Evolutionary conservation across 192 early-diverging fungal genomes (phyloP), one percentile per base, ranked within the genome.

Genomic region (Chytriomyces hyalinus): DNA sequence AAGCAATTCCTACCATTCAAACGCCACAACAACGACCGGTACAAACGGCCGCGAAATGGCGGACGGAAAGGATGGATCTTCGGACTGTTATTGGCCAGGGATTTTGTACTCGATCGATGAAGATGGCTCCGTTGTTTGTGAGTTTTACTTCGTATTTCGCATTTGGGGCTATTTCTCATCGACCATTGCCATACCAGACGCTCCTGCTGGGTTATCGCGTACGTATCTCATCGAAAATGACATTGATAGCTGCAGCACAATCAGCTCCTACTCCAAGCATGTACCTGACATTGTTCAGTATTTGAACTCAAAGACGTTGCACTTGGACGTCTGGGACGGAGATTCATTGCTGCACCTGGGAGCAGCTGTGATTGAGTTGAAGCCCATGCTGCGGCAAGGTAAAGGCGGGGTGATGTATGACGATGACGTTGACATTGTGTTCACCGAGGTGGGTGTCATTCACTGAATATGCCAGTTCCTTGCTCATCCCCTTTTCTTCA

Each of bases 291-390:
- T 81, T n/a, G 65, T 71, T 15, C 49, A 70, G 63, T 81, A 84
- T 50, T 8, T 84, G 49, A 65, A 68, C 45, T 17, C 8, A 11
- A 67, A 53, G 11, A 43, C 77, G 9, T 53, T 85, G 6, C 66
- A 75, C 49, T 57, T 85, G 66, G 84, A 85, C 71, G 67, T 84
- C 8, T 85, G 84, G 84, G 84, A 85, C 79, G 84, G 74, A 26
- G 84, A 85, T 22, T 75, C 81, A 9, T 43, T 86, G 66, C 43
- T 86, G 17, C 75, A 82, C 57, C 22, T 86, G 5, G 86, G 86
- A 11, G 26, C 67, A n/a, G 79, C 83, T 4, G 45, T 45, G 15
- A 45, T 84, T 6, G 75, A 82, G n/a, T 49, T 87, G 49, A 76
- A 73, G 50, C 65, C 65, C 10, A 36, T 62, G 0, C 46, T 85